A percentile compares a stretch with the other conserved stretches of the same genome.
Evolutionary conservation across 306 rosid species (phyloP).

Genomic region (Abrus precatorius): DNA sequence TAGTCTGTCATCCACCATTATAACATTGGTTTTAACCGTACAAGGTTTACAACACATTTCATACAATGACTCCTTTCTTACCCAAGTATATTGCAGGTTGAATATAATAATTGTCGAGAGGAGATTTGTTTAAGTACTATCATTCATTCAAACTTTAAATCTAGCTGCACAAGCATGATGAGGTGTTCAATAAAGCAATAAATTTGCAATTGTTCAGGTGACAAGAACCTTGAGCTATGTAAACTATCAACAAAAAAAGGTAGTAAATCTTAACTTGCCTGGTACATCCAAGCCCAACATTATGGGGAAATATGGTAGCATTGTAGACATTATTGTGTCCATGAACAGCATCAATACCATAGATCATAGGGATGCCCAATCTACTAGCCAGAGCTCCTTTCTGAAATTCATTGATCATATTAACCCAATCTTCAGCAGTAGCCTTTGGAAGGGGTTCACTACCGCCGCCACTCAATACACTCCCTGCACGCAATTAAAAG

Average conservation of each 20-base stretch:
- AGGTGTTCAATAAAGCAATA: not conserved
- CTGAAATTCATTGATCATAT: slow-evolving; percentile 89
- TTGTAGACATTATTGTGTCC: slow-evolving; percentile 96
- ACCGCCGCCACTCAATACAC: slow-evolving; percentile 97
- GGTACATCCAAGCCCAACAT: slow-evolving; percentile 94
- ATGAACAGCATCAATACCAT: slow-evolving; percentile 98
- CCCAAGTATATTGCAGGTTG: slow-evolving; percentile 29
- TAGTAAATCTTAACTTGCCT: slow-evolving; percentile 68
- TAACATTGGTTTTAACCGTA: not conserved
- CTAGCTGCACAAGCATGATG: slow-evolving; percentile 22
- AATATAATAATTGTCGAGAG: slow-evolving; percentile 1
- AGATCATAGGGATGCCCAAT: slow-evolving; percentile 94
- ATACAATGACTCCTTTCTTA: not conserved
- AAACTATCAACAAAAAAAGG: slow-evolving; percentile 5
- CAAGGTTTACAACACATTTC: not conserved
- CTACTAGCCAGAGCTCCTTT: slow-evolving; percentile 82
- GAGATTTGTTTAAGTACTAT: slow-evolving; percentile 18
- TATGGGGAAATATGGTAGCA: slow-evolving; percentile 97
- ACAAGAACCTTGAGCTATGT: slow-evolving; percentile 22
- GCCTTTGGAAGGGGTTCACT: slow-evolving; percentile 92
- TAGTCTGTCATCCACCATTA: too few relatives aligned
- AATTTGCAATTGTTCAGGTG: not conserved
- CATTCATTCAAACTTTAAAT: slow-evolving; percentile 6
- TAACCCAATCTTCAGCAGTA: slow-evolving; percentile 87
- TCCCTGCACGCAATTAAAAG: slow-evolving; percentile 66